Evolutionary conservation across 345 rosid species (phyloP), one percentile per base, ranked within the genome.

Genomic region (Linum lewisii): DNA sequence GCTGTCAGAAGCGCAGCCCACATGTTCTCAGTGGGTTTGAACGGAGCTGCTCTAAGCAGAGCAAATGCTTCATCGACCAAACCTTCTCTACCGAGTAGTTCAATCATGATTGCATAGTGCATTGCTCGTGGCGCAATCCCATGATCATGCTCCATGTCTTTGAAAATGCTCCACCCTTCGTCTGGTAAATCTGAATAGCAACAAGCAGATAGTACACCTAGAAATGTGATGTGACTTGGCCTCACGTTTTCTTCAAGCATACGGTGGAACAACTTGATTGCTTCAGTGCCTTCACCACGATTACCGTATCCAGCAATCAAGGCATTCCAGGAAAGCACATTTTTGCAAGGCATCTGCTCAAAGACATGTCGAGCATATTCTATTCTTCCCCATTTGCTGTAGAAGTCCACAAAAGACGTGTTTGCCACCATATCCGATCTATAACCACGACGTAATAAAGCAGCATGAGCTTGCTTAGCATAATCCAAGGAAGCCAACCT

Each of bases 1-100:
- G 92, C 98, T 21, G 92, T 87, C 59, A 91, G 67, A 59, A 88
- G 74, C 18, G 98, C 95, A 65, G 88, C 94, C 98, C 98, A 88
- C 95, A 91, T 91, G 51, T 88, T 91, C 44, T 66, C 78, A 0
- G 91, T 88, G 11, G 91, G 83, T 72, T 77, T 68, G 66, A 88
- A 76, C 22, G 90, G 85, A 34, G 92, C 81, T 57, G 66, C 62
- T 69, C 78, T 69, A 44, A 91, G 77, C 61, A 88, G 75, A 66
- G 88, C 83, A 68, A 85, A 77, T 58, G 94, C 97, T 77, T 90
- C 91, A 56, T 90, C 95, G 65, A 90, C 53, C 51, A 75, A 84
- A 58, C 95, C 95, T 15, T 85, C 89, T 63, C 80, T 80, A 61
- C 97, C 95, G 63, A 85, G 63, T 23, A 87, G 54, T 69, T 87